Evolutionary conservation across 148 eudicot species (phyloP).

Genomic region (Cornus controversa): DNA sequence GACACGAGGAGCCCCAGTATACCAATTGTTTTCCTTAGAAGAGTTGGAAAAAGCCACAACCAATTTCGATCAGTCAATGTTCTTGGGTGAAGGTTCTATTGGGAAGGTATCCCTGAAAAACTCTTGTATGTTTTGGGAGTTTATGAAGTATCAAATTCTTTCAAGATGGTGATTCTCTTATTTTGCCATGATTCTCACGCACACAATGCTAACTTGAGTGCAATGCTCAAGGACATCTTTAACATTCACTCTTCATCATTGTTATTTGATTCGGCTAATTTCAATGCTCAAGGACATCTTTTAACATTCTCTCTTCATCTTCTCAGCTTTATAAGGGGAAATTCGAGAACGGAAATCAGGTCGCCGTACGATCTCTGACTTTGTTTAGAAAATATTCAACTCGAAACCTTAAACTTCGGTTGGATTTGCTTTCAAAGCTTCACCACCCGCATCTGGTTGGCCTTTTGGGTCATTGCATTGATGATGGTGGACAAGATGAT

Average conservation of each 20-base stretch:
- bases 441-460: conserved; percentile 60
- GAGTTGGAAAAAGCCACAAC: conserved; percentile 58
- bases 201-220: not conserved
- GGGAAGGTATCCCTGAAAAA: conserved; percentile 49
- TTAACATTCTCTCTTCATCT: not conserved
- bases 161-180: not conserved
- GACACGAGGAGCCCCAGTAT: conserved; percentile 39
- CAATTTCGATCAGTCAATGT: conserved; percentile 40
- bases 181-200: not conserved
- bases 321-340: conserved; percentile 64
- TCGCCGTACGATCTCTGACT: conserved; percentile 50
- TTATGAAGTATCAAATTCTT: not conserved
- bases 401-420: conserved; percentile 52
- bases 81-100: conserved; percentile 55
- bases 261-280: not conserved
- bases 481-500: conserved; percentile 45
- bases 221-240: not conserved
- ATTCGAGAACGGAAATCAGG: conserved; percentile 44
- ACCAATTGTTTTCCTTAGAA: conserved; percentile 38
- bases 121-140: not conserved
- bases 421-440: conserved; percentile 66
- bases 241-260: not conserved
- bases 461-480: conserved; percentile 62
- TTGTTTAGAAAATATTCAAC: conserved; percentile 43
- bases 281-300: not conserved